A percentile compares a stretch with the other conserved stretches of the same genome.
Evolutionary conservation across 371 early-diverging fungal genomes (phyloP).

Genomic region (Rhizopus sp.): DNA sequence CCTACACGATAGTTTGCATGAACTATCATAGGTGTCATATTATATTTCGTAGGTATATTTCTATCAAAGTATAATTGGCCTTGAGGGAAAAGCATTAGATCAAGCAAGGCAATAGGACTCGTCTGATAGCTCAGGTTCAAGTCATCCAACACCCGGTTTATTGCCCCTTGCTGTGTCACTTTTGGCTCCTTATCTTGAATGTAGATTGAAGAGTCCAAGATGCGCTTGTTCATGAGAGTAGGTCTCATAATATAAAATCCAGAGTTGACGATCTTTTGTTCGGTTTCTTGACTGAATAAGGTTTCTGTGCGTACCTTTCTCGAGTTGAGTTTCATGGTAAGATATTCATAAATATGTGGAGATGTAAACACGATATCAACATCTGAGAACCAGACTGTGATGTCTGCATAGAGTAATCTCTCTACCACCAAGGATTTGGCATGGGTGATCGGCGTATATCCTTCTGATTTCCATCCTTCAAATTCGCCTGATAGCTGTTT

Average conservation of each 20-base stretch:
- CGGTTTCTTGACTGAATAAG: constrained; percentile 46
- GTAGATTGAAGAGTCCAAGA: constrained; percentile 41
- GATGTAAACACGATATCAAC: constrained; percentile 55
- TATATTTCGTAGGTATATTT: constrained; percentile 39
- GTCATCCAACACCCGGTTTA: constrained; percentile 45
- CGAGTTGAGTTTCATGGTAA: constrained; percentile 36
- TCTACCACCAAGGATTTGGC: constrained; percentile 42
- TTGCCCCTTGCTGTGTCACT: constrained; percentile 55
- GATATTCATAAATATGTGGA: constrained; percentile 39
- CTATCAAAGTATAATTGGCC: constrained; percentile 49
- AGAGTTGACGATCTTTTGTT: constrained; percentile 44
- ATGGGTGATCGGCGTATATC: constrained; percentile 40
- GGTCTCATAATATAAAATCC: constrained; percentile 57
- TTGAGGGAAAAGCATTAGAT: constrained; percentile 46
- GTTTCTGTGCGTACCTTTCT: constrained; percentile 34
- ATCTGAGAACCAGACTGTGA: constrained; percentile 55
- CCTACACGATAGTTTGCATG: constrained; percentile 53
- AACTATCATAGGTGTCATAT: constrained; percentile 46
- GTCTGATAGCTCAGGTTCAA: constrained; percentile 44
- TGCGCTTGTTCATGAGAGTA: constrained; percentile 40
- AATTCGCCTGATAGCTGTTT: constrained; percentile 28
- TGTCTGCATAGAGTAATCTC: constrained; percentile 29
- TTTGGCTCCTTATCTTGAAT: constrained; percentile 47
- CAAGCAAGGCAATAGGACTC: constrained; percentile 40
- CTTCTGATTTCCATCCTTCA: constrained; percentile 27